Base-by-base conservation (phyloP, 2,329 filamentous ascomycete genomes). In the Trichophyton equinum region DNA sequence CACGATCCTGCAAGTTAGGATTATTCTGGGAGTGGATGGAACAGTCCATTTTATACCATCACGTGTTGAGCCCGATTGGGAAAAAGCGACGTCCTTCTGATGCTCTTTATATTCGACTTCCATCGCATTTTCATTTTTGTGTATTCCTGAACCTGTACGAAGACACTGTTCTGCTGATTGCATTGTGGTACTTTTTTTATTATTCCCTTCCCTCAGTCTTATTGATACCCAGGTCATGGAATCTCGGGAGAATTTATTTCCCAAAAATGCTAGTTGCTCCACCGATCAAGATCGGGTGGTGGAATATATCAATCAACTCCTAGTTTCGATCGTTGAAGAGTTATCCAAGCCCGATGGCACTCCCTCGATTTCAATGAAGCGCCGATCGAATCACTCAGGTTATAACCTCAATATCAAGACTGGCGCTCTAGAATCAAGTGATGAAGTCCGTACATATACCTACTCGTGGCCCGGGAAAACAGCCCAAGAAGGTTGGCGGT, bases 401-500 rank as follows among this genome's bases (percentile, higher is more conserved):
- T 59, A 59, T 18, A 63, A 65, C 6, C 64, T 77, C 60, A 71
- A 72, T 42, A 63, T 66, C 1, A 59, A 63, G 30, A 72, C 64
- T 36, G 63, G 69, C 27, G 68, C 69, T 3, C 63, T 74, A 1
- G 68, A 75, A 62, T 57, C 53, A 6, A 38, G 56, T 25, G 63
- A 66, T 9, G 53, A 63, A 38, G 65, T 69, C 4, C 64, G 61
- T 33, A 38, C 60, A 25, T 66, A 65, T n/a, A 73, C 68, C n/a
- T 77, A 77, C 61, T 76, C 69, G 22, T 85, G 82, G 69, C 83
- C 83, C 11, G 83, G 82, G 13, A 79, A 73, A 61, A 80, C 74
- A 58, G 72, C 72, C 2, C 74, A 79, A 60, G 83, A 85, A 68
- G 81, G 82, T 13, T 83, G 82, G 81, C 79, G 78, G 66, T 82